Base-by-base conservation (phyloP, 2,329 filamentous ascomycete genomes). In the Curvularia sp. region DNA sequence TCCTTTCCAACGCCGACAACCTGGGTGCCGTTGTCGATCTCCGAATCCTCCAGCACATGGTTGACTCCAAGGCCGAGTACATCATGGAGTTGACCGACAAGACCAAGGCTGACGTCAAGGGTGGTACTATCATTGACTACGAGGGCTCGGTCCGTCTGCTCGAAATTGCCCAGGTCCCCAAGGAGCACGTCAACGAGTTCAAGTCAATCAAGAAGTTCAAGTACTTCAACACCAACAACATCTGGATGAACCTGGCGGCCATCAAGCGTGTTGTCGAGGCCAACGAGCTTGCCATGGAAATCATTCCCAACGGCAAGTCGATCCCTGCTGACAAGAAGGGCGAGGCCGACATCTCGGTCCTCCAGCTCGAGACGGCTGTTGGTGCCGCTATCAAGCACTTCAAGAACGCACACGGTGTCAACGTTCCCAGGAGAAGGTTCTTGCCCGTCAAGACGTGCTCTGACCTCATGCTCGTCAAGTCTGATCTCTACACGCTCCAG, bases 171-270 rank as follows among this genome's bases (percentile, higher is more conserved):
- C 95, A 99, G 85, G 95, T 99, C 34, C 95, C 95, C 81, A 99
- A 98, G 88, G 92, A 99, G 85, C 95, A 99, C 82, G 92, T 95
- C 79, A 98, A 99, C 83, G 95, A 99, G 84, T 99, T 99, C 92
- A 99, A 99, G 89, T 97, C 93, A 48, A 99, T 99, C 86, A 99
- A 99, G 90, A 99, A 99, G 87, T 99, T 99, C 90, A 97, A 96
- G 87, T 99, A 99, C 89, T 99, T 99, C 90, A 99, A 99, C 88
- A 99, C 95, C 81, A 99, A 99, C 91, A 99, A 99, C 87, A 97
- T 99, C 82, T 99, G 95, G 95, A 91, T 99, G 86, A 97, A 97
- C 84, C 86, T 97, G 73, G 89, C 92, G 78, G 95, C 95, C 70
- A 91, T 99, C 82, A 98, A 98, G 90, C 93, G 95, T 61, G 93